These are phyloP conservation scores for Penicillium pancosmium DNA, from an alignment of 495 filamentous ascomycete species.

Conservation along the genomic window DNA sequence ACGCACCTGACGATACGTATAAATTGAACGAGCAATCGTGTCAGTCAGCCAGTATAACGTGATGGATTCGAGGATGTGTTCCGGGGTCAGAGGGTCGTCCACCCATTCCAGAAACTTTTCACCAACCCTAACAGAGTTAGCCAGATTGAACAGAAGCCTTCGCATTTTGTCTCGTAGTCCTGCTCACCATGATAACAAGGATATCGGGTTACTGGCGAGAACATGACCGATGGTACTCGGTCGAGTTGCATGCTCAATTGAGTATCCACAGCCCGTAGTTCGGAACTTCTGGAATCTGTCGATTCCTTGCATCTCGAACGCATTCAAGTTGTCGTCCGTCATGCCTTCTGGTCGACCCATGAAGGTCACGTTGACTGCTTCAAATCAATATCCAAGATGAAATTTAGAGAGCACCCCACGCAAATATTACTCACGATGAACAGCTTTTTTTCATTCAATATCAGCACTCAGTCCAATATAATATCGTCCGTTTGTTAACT, in stretches of 20 bases:
- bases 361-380: conserved; percentile 38
- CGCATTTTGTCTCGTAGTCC: neutral
- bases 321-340: conserved; percentile 45
- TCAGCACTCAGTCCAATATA: conserved; percentile 6
- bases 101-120: conserved; percentile 71
- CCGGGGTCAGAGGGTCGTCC: conserved; percentile 51
- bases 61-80: conserved; percentile 59
- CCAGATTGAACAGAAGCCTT: neutral
- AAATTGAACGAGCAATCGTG: conserved; percentile 59
- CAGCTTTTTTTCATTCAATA: conserved; percentile 23
- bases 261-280: conserved; percentile 53
- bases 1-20: conserved; percentile 53
- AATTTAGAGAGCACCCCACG: neutral
- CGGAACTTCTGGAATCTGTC: conserved; percentile 37
- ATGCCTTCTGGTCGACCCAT: conserved; percentile 62
- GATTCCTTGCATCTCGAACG: conserved; percentile 37
- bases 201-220: conserved; percentile 59
- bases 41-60: conserved; percentile 70
- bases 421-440: conserved; percentile 32
- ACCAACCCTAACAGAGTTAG: conserved; percentile 51
- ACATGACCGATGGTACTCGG: conserved; percentile 65
- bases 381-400: conserved; percentile 4
- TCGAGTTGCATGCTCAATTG: conserved; percentile 58
- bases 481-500: neutral
- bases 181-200: conserved; percentile 66